Evolutionary conservation across 495 filamentous ascomycete genomes (phyloP), one percentile per base, ranked within the genome.

Genomic region (Lophium mytilinum): DNA sequence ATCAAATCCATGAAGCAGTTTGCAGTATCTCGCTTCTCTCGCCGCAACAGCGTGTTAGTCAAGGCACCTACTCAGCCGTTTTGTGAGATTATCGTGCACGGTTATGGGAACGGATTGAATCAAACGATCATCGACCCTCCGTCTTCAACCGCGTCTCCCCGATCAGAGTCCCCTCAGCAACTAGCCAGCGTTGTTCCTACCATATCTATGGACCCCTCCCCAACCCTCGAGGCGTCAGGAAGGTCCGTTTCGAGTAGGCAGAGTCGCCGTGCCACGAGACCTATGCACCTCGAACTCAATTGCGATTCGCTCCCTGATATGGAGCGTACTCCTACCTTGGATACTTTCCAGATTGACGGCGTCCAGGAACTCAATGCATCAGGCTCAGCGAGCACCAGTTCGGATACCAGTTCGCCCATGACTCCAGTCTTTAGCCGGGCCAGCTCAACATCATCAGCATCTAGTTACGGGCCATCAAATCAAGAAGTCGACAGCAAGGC

Each of bases 81-180:
- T 42, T 71, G 61, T 45, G 68, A 72, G 52, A 70, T 70, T 19
- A 37, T 70, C 4, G 59, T 72, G 7, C 68, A 70, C 5, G 66
- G 66, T 9, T 70, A 72, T 35, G 68, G 68, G 15, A 70, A 70
- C 42, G 66, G 68, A 5, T 36, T 67, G 36, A 64, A 64, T 51
- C 45, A 48, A 15, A 40, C 57, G 1, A 43, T 57, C 17, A 21
- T 64, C 34, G 59, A 53, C 41, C 50, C 51, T 41, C 21, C 61
- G 11, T 60, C 61, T 12, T 0, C 15, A 8, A 39, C 43, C 0
- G n/a, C 15, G 9, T 42, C 45, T 24, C 45, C 45, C 33, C 8
- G 15, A 14, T 33, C 19, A 10, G 45, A 24, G 17, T 48, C 45
- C 12, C 45, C 45, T 30, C 19, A 14, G 17, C 45, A 14, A 45